Base-by-base conservation (phyloP, 2,329 filamentous ascomycete genomes). In the Fusarium sp. region DNA sequence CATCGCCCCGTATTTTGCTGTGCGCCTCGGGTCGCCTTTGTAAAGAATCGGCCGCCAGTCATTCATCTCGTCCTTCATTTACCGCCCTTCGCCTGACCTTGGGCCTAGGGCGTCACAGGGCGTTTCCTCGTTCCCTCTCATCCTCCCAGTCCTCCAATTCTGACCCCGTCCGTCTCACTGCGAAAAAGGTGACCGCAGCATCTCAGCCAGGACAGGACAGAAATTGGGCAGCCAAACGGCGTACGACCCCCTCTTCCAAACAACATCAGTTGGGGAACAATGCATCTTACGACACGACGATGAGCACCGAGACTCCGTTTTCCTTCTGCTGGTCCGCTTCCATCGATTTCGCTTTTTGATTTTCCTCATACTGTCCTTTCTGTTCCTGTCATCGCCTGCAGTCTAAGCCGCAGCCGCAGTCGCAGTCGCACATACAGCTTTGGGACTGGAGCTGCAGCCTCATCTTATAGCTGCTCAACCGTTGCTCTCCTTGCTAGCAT, bases 271-370 rank as follows among this genome's bases (percentile, higher is more conserved):
- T 53, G 60, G 63, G 63, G 54, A 67, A 75, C 70, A 70, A 78
- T 76, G 74, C 74, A 68, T 73, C 69, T 73, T 69, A 72, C 71
- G 73, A 75, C 71, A 79, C 79, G 76, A 85, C 83, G 76, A 85
- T 85, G 83, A 84, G 79, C 80, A 80, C 77, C 80, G 76, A 78
- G 76, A 79, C 77, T 76, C 75, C 74, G 70, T 77, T 77, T 75
- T 80, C 78, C 75, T 78, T 77, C 75, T 79, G 71, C 73, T 71
- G 79, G 82, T 78, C 78, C 78, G 81, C 78, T 75, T 78, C 81
- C 78, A 81, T 83, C 77, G 79, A 80, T 78, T 82, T 80, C 77
- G 76, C 79, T 81, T 81, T 77, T 78, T 85, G 80, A 85, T 79
- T 80, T 77, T 65, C 46, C 53, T 55, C 44, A 60, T 64, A 66